These are phyloP conservation scores for Crithidia sp. DNA, from an alignment of 208 protist species.

Conservation along the genomic window DNA sequence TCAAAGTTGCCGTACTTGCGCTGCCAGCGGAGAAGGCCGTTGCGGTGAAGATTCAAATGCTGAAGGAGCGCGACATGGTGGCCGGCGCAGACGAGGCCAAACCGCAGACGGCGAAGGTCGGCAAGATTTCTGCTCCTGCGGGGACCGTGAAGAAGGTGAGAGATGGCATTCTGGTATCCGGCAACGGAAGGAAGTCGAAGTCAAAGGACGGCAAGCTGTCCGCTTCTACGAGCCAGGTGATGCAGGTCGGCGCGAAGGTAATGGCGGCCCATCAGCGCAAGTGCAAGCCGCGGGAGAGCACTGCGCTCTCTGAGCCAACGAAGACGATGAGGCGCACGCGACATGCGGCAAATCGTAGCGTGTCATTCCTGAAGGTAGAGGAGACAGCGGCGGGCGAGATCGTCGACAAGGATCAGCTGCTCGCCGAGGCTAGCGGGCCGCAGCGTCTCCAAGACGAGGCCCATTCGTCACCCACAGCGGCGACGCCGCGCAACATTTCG, in stretches of 20 bases:
- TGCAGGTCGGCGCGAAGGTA: slow-evolving; percentile 12
- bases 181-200: neutral
- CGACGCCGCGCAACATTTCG: slow-evolving; percentile 9
- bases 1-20: slow-evolving; percentile 52
- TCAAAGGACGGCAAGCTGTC: slow-evolving; percentile 26
- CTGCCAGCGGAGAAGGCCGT: slow-evolving; percentile 40
- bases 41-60: slow-evolving; percentile 34
- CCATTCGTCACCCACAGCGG: neutral
- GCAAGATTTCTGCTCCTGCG: slow-evolving; percentile 33
- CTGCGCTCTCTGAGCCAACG: slow-evolving; percentile 28
- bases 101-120: slow-evolving; percentile 10
- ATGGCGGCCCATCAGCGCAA: slow-evolving; percentile 25
- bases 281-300: slow-evolving; percentile 40
- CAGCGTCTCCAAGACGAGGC: slow-evolving; percentile 11
- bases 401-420: slow-evolving; percentile 27
- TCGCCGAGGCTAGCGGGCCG: slow-evolving; percentile 5
- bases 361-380: slow-evolving; percentile 44
- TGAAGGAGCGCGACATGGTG: slow-evolving; percentile 26
- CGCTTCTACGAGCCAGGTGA: slow-evolving; percentile 33
- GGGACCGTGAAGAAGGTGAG: slow-evolving; percentile 35
- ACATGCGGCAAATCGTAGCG: slow-evolving; percentile 18
- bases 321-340: slow-evolving; percentile 30
- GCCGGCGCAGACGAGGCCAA: neutral
- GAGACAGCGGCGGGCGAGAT: slow-evolving; percentile 35
- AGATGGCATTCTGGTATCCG: slow-evolving; percentile 25